Conservation (phyloP, 2,329 filamentous ascomycete genomes). For the Ceratocystis huliohia region DNA sequence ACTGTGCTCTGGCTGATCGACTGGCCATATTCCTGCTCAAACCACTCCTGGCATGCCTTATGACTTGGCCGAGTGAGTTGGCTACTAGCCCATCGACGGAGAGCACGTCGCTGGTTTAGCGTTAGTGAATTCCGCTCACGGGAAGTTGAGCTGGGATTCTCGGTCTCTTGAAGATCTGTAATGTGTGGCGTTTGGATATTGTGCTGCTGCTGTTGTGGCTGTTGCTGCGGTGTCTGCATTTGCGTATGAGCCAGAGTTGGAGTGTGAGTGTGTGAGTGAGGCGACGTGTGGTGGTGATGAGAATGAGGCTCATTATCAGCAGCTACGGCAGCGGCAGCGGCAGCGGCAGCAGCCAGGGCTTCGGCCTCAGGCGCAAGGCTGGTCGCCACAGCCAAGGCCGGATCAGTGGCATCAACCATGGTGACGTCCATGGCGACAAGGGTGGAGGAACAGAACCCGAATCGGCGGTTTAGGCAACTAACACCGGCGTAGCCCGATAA, state of each 20-base stretch:
- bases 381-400: slow-evolving; percentile 2
- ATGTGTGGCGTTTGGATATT: not conserved
- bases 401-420: slow-evolving; percentile 13
- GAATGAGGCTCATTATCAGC: slow-evolving; percentile 4
- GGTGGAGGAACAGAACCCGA: not conserved
- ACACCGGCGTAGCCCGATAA: slow-evolving; percentile 16
- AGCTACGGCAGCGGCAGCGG: not conserved
- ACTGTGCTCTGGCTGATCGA: slow-evolving; percentile 52
- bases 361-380: slow-evolving; percentile 16
- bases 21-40: slow-evolving; percentile 44
- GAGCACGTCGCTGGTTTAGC: slow-evolving; percentile 48
- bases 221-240: not conserved
- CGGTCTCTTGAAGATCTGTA: not conserved
- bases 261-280: not conserved
- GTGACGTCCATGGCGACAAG: slow-evolving; percentile 15
- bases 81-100: slow-evolving; percentile 46
- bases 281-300: slow-evolving; percentile 5
- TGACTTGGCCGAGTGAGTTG: slow-evolving; percentile 46
- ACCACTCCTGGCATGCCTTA: slow-evolving; percentile 52
- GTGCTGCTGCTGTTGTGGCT: slow-evolving; percentile 18
- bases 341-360: slow-evolving; percentile 12
- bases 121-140: slow-evolving; percentile 48
- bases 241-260: not conserved
- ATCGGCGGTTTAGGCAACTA: slow-evolving; percentile 5
- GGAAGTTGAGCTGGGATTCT: slow-evolving; percentile 20